Evolutionary conservation across 306 rosid species (phyloP).

Genomic region (Oxytropis ochrocephala): DNA sequence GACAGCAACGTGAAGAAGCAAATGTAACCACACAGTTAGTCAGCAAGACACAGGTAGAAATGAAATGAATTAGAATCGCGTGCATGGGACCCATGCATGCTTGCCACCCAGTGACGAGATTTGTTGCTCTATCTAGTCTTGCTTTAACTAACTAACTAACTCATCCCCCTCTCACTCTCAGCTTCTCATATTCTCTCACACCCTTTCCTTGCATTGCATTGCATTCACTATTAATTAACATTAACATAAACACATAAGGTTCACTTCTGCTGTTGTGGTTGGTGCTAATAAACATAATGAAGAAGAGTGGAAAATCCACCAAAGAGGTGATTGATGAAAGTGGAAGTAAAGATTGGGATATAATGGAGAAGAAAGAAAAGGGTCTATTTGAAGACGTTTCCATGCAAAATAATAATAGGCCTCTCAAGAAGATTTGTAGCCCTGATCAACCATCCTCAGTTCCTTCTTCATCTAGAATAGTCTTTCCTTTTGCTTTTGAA

Average conservation of each 20-base stretch:
- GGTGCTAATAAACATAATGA: slow-evolving; percentile 24
- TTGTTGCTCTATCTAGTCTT: neutral
- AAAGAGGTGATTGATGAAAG: slow-evolving; percentile 20
- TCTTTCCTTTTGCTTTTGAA: slow-evolving; percentile 63
- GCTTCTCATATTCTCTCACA: neutral
- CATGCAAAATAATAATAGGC: slow-evolving; percentile 37
- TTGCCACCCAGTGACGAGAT: neutral
- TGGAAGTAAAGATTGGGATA: slow-evolving; percentile 26
- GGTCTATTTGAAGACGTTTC: slow-evolving; percentile 45
- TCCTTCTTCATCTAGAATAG: slow-evolving; percentile 32
- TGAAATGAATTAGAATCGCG: neutral
- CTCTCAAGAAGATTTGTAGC: slow-evolving; percentile 56
- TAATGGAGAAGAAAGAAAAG: slow-evolving; percentile 20
- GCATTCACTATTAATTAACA: neutral
- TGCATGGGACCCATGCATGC: neutral
- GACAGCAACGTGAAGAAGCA: neutral
- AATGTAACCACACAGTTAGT: neutral
- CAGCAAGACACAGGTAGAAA: neutral
- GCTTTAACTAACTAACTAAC: neutral
- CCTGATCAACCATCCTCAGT: slow-evolving; percentile 30
- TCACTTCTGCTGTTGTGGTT: neutral
- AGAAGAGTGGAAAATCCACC: slow-evolving; percentile 41
- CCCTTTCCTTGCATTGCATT: neutral
- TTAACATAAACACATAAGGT: no score
- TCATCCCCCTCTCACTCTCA: neutral